phyloP scores from a whole-genome alignment of 495 filamentous ascomycete species.

The Acidomyces sp. region DNA sequence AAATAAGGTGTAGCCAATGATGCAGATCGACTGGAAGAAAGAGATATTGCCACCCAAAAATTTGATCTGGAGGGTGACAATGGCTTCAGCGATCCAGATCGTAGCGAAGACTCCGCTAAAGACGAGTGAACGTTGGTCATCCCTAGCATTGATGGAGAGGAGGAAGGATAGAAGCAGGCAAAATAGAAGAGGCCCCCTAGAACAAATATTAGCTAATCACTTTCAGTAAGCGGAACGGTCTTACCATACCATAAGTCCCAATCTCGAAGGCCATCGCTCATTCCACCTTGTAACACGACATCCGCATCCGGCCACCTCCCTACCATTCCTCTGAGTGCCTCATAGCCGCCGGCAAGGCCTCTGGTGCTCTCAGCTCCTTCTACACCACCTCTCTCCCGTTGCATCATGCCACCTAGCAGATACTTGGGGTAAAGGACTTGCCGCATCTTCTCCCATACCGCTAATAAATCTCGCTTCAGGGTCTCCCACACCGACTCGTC shows the following conservation, averaged over 20 bases:
- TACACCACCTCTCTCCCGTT: conserved; percentile 54
- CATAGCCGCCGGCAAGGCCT: conserved; percentile 34
- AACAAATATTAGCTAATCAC: conserved; percentile 11
- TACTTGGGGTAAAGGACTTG: conserved; percentile 97
- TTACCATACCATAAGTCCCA: conserved; percentile 80
- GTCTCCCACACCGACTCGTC: conserved; percentile 97
- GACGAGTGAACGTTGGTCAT: conserved; percentile 68
- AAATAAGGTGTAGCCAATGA: conserved; percentile 97
- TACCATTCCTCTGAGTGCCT: conserved; percentile 42
- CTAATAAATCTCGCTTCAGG: conserved; percentile 73
- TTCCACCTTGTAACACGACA: conserved; percentile 58
- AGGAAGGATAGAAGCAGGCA: conserved; percentile 78
- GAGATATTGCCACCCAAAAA: conserved; percentile 92
- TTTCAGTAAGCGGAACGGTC: background rate
- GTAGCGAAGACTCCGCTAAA: conserved; percentile 94
- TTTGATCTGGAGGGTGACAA: conserved; percentile 98
- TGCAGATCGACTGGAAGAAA: conserved; percentile 92
- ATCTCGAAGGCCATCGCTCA: conserved; percentile 77
- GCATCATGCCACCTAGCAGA: conserved; percentile 59
- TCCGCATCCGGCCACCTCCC: conserved; percentile 61
- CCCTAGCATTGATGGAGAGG: conserved; percentile 60
- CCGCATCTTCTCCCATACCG: conserved; percentile 94
- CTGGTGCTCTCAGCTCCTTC: conserved; percentile 49
- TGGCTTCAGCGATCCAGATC: conserved; percentile 92
- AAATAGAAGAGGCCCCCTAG: conserved; percentile 78